A percentile compares a stretch with the other conserved stretches of the same genome.
phyloP scores from a whole-genome alignment of 2,329 filamentous ascomycete genomes.

The Akanthomyces dipterigenus region DNA sequence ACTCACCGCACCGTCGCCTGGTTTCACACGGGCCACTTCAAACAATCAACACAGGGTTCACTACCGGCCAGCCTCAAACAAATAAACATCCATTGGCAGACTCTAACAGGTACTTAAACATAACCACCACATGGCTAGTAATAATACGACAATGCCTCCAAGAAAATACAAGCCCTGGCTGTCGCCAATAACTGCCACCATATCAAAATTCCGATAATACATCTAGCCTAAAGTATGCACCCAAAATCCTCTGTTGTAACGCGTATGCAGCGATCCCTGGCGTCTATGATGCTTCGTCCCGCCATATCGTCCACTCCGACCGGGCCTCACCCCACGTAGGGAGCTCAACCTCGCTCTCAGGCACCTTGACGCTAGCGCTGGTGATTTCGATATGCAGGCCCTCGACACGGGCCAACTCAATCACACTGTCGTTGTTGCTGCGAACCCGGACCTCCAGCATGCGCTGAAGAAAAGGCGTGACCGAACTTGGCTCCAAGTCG shows the following conservation, averaged over 20 bases:
- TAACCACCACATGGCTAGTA: constrained; percentile 10
- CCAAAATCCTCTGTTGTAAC: constrained; percentile 8
- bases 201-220: constrained; percentile 11
- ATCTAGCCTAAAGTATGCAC: constrained; percentile 6
- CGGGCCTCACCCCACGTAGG: constrained; percentile 22
- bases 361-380: constrained; percentile 23
- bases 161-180: constrained; percentile 10
- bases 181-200: constrained; percentile 10
- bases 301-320: constrained; percentile 4
- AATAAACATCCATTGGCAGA: constrained; percentile 8
- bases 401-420: constrained; percentile 21
- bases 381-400: constrained; percentile 26
- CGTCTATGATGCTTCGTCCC: neutral
- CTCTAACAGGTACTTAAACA: constrained; percentile 8
- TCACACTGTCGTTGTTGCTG: constrained; percentile 19
- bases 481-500: constrained; percentile 29
- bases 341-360: constrained; percentile 20
- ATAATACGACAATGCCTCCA: constrained; percentile 9
- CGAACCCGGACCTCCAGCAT: constrained; percentile 30
- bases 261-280: neutral
- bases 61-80: neutral
- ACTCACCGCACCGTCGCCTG: neutral
- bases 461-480: constrained; percentile 35
- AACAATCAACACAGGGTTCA: neutral
- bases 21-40: neutral